These are phyloP conservation scores for Porphyrellus cyaneotinctus DNA, from an alignment of 768 basidiomycete genomes.

Conservation along the genomic window DNA sequence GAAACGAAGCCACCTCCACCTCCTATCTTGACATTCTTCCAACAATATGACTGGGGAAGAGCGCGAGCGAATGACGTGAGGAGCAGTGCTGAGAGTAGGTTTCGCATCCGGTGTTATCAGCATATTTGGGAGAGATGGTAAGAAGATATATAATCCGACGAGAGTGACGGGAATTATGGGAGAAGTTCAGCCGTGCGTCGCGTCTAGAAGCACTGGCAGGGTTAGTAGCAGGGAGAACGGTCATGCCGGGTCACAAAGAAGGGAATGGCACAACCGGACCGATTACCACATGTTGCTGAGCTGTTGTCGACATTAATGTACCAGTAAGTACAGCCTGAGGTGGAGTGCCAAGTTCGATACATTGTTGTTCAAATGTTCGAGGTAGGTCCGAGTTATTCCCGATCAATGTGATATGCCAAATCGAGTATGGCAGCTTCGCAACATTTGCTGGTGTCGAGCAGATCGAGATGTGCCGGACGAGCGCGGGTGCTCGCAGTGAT, in stretches of 20 bases:
- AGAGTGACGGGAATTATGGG: not conserved
- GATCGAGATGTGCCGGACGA: too few species aligned
- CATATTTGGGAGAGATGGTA: not conserved
- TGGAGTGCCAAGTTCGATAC: too few species aligned
- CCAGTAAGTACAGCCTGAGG: too few species aligned
- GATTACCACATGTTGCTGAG: too few species aligned
- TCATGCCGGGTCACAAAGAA: not conserved
- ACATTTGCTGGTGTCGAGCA: too few species aligned
- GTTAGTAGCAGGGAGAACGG: not conserved
- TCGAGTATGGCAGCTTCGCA: too few species aligned
- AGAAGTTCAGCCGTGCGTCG: not conserved
- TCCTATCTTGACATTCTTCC: slow-evolving; percentile 59
- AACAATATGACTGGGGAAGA: slow-evolving; percentile 43
- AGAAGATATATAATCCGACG: slow-evolving; percentile 10
- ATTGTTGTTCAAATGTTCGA: too few species aligned
- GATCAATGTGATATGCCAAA: too few species aligned
- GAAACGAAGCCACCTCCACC: slow-evolving; percentile 43
- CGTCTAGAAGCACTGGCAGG: not conserved
- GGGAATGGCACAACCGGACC: too few species aligned
- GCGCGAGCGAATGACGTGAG: not conserved
- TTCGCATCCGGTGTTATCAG: not conserved
- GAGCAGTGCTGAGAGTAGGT: not conserved
- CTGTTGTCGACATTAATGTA: too few species aligned
- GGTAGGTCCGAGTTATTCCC: too few species aligned
- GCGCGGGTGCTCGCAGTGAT: too few species aligned